Evolutionary conservation across 768 basidiomycete genomes (phyloP).

Genomic region (Russula lepida): DNA sequence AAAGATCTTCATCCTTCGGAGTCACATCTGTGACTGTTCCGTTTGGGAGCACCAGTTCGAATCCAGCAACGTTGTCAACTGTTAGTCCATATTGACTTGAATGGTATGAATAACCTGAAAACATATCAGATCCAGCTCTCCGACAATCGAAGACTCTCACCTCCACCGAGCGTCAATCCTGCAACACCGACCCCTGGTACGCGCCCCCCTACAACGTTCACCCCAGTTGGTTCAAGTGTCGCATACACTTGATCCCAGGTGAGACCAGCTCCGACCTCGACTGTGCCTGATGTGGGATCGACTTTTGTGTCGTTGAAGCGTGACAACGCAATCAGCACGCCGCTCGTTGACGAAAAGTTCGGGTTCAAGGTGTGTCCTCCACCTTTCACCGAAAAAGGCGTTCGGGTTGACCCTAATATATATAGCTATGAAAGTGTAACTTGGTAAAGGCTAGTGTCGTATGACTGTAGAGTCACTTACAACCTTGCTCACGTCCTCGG

Average conservation of each 20-base stretch:
- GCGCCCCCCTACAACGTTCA: not conserved
- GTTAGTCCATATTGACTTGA: constrained; percentile 29
- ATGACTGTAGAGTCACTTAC: no score
- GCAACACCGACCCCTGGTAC: not conserved
- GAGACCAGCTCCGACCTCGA: not conserved
- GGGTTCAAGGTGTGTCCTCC: not conserved
- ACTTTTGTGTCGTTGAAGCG: not conserved
- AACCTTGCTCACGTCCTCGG: constrained; percentile 15
- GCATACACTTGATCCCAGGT: not conserved
- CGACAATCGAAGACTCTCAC: not conserved
- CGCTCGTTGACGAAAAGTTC: not conserved
- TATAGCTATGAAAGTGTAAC: not conserved
- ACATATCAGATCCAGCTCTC: constrained; percentile 4
- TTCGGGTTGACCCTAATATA: not conserved
- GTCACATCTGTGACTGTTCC: constrained; percentile 16
- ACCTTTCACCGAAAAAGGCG: not conserved
- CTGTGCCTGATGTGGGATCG: not conserved
- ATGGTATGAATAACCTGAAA: constrained; percentile 27
- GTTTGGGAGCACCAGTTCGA: constrained; percentile 25
- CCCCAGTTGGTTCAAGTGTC: not conserved
- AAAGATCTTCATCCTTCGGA: not conserved
- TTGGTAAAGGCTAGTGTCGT: not conserved
- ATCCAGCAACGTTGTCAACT: constrained; percentile 28
- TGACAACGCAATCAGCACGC: not conserved
- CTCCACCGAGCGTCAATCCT: constrained; percentile 9